A percentile compares a stretch with the other conserved stretches of the same genome.
Conservation (phyloP, 208 protist species). For the Trypanosoma cruzi region DNA sequence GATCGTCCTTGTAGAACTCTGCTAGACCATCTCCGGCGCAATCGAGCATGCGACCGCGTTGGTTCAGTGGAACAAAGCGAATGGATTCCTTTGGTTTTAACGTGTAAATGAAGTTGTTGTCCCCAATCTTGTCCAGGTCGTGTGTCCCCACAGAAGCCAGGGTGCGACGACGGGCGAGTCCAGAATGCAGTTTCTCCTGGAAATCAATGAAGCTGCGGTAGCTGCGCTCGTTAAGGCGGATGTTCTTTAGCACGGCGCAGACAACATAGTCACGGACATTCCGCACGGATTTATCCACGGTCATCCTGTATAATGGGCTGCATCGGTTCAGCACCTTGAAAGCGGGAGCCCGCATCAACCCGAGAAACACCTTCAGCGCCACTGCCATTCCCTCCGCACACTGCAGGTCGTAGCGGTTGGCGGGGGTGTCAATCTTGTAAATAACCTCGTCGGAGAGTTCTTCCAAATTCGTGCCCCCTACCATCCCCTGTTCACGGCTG, state of each 20-base stretch:
- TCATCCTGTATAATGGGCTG: constrained; percentile 83
- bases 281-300: constrained; percentile 78
- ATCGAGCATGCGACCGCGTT: constrained; percentile 63
- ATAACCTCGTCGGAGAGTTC: constrained; percentile 90
- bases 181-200: constrained; percentile 99
- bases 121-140: constrained; percentile 97
- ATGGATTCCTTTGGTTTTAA: constrained; percentile 88
- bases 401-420: constrained; percentile 99
- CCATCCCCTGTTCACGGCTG: constrained; percentile 83
- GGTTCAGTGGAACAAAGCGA: constrained; percentile 94
- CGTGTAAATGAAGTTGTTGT: constrained; percentile 92
- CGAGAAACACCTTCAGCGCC: constrained; percentile 92
- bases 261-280: constrained; percentile 97
- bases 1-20: constrained; percentile 88
- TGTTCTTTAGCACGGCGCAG: constrained; percentile 96
- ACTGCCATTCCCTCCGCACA: constrained; percentile 94
- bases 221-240: constrained; percentile 93
- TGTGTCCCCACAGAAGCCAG: constrained; percentile 99
- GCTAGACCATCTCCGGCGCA: constrained; percentile 86
- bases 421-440: constrained; percentile 98
- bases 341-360: constrained; percentile 54
- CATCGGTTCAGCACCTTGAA: constrained; percentile 65
- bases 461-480: constrained; percentile 24
- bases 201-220: constrained; percentile 99
- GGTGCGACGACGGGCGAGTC: constrained; percentile 96